A percentile compares a stretch with the other conserved stretches of the same genome.
Conservation (phyloP, 2,329 filamentous ascomycete genomes). For the Fusarium sororula region DNA sequence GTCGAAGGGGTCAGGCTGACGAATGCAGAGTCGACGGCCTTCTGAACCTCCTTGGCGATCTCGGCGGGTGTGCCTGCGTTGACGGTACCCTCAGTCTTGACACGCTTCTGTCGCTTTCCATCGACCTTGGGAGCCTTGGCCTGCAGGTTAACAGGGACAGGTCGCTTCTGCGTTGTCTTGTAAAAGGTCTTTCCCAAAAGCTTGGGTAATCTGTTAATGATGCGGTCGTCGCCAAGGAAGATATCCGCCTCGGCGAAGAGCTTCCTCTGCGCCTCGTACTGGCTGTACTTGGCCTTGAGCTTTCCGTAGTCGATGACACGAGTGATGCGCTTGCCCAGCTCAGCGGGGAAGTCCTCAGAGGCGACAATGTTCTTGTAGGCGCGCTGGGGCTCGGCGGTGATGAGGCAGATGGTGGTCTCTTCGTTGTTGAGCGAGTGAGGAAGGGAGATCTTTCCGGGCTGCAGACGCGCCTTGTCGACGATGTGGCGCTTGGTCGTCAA, state of each 20-base stretch:
- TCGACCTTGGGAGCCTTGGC: constrained; percentile 69
- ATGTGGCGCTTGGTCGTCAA: constrained; percentile 74
- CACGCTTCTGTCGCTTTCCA: constrained; percentile 65
- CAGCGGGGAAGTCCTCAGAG: constrained; percentile 74
- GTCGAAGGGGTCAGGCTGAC: constrained; percentile 82
- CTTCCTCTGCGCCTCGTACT: constrained; percentile 87
- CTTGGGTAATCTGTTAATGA: constrained; percentile 77
- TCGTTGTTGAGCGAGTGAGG: constrained; percentile 78
- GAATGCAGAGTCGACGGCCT: constrained; percentile 78
- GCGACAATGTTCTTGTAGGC: constrained; percentile 90
- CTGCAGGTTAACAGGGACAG: constrained; percentile 80
- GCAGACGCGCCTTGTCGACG: constrained; percentile 77
- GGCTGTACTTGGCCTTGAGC: constrained; percentile 82
- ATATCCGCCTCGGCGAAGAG: constrained; percentile 88
- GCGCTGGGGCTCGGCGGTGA: constrained; percentile 83
- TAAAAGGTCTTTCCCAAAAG: constrained; percentile 93
- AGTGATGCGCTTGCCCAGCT: constrained; percentile 73
- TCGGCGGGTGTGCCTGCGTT: constrained; percentile 66
- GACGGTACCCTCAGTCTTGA: constrained; percentile 53
- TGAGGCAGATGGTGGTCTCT: constrained; percentile 80
- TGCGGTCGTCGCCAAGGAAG: constrained; percentile 91
- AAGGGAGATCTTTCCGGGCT: constrained; percentile 83
- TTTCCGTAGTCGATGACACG: constrained; percentile 85
- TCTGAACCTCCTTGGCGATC: constrained; percentile 83
- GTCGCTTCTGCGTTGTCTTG: constrained; percentile 82